phyloP scores from a whole-genome alignment of 2,329 filamentous ascomycete genomes.

The Pseudocercospora fuligena region DNA sequence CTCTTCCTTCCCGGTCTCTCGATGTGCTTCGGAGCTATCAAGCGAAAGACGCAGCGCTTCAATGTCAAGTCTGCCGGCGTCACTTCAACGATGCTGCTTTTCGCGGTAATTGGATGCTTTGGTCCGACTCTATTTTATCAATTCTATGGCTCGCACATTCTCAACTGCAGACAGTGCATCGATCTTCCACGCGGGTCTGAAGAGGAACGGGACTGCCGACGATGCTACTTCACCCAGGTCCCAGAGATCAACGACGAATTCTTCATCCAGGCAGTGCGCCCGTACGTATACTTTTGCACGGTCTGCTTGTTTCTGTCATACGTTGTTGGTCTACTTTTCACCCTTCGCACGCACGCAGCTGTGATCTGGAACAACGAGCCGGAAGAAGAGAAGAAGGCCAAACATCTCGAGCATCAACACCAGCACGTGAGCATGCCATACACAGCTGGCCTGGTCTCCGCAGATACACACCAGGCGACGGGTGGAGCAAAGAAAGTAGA shows the following conservation, averaged over 20 bases:
- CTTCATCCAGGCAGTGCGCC: slow-evolving; percentile 86
- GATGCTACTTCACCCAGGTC: slow-evolving; percentile 90
- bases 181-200: slow-evolving; percentile 52
- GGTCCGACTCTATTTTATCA: slow-evolving; percentile 97
- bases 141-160: slow-evolving; percentile 95
- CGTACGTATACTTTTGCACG: slow-evolving; percentile 90
- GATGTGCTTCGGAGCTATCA: slow-evolving; percentile 98
- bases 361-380: slow-evolving; percentile 91
- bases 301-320: slow-evolving; percentile 89
- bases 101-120: slow-evolving; percentile 93
- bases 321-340: slow-evolving; percentile 92
- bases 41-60: slow-evolving; percentile 97
- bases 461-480: slow-evolving; percentile 12
- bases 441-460: slow-evolving; percentile 27
- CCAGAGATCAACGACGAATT: slow-evolving; percentile 86
- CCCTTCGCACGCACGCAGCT: slow-evolving; percentile 90
- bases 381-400: slow-evolving; percentile 54
- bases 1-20: slow-evolving; percentile 92
- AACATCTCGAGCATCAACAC: slow-evolving; percentile 20
- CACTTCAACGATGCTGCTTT: slow-evolving; percentile 96
- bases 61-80: slow-evolving; percentile 96
- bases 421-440: slow-evolving; percentile 27
- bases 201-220: slow-evolving; percentile 73
- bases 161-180: slow-evolving; percentile 73
- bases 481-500: slow-evolving; percentile 20